Percentiles rank a stretch among this genome's conserved stretches.
These are phyloP conservation scores for Wickerhamomyces sp. DNA, from an alignment of 1,139 yeast species.

Conservation along the genomic window DNA sequence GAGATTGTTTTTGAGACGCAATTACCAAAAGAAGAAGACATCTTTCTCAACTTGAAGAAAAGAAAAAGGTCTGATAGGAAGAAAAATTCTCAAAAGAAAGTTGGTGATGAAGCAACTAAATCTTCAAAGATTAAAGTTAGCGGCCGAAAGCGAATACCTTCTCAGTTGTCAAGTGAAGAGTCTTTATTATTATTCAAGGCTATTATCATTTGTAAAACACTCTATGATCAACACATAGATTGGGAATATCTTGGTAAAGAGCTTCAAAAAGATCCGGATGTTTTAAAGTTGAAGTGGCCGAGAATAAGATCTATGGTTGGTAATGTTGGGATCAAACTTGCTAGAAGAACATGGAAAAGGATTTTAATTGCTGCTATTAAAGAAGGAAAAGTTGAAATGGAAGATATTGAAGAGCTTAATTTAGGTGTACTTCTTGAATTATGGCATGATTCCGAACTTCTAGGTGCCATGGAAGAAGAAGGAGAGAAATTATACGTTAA, in stretches of 20 bases:
- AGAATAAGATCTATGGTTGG: conserved; percentile 54
- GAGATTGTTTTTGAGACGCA: background rate
- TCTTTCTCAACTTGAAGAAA: conserved; percentile 1
- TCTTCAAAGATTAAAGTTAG: background rate
- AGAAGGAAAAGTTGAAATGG: conserved; percentile 40
- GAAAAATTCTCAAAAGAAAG: background rate
- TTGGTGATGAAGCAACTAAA: background rate
- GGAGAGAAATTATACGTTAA: conserved; percentile 26
- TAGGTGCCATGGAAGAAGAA: conserved; percentile 19
- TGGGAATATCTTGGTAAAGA: conserved; percentile 52
- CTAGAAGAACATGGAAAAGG: conserved; percentile 55
- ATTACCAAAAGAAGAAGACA: conserved; percentile 3
- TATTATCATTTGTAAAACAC: conserved; percentile 59
- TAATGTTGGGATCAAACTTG: conserved; percentile 46
- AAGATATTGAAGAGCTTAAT: conserved; percentile 46
- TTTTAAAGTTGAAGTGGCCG: conserved; percentile 57
- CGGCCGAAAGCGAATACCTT: conserved; percentile 15
- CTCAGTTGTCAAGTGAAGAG: conserved; percentile 34
- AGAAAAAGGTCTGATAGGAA: background rate
- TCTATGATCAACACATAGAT: conserved; percentile 46
- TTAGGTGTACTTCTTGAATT: conserved; percentile 44
- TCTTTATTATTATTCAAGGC: conserved; percentile 48
- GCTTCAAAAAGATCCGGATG: conserved; percentile 36
- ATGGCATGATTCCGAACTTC: conserved; percentile 51
- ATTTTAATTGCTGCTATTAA: conserved; percentile 50